These are phyloP conservation scores for Penicillium subrubescens DNA, from an alignment of 495 filamentous ascomycete species.

Conservation along the genomic window DNA sequence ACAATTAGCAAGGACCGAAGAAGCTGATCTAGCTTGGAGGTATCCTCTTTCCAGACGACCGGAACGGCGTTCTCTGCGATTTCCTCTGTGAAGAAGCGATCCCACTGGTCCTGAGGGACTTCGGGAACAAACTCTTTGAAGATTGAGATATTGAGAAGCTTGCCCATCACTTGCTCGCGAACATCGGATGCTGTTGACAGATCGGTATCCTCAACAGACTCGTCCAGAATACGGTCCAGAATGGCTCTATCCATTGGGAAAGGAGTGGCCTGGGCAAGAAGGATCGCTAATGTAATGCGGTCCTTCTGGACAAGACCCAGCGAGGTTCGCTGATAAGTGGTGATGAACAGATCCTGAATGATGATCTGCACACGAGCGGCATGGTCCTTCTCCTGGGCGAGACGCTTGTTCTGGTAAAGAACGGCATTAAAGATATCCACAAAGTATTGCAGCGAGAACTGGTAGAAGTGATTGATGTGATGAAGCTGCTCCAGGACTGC, in stretches of 20 bases:
- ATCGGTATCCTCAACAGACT: slow-evolving; percentile 73
- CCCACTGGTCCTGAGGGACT: slow-evolving; percentile 67
- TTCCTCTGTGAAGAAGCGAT: slow-evolving; percentile 80
- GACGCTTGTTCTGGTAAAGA: slow-evolving; percentile 75
- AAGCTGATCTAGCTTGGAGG: slow-evolving; percentile 68
- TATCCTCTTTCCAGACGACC: slow-evolving; percentile 67
- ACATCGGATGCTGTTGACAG: slow-evolving; percentile 67
- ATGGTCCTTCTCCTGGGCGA: slow-evolving; percentile 73
- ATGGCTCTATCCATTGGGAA: slow-evolving; percentile 90
- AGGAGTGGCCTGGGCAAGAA: slow-evolving; percentile 90
- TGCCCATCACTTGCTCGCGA: slow-evolving; percentile 68
- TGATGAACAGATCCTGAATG: slow-evolving; percentile 83
- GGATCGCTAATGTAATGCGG: slow-evolving; percentile 90
- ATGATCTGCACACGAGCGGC: slow-evolving; percentile 81
- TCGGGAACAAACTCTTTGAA: slow-evolving; percentile 73
- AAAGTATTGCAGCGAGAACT: slow-evolving; percentile 98
- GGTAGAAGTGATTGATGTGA: slow-evolving; percentile 98
- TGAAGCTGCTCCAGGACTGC: slow-evolving; percentile 95
- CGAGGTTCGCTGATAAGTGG: slow-evolving; percentile 89
- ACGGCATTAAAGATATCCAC: slow-evolving; percentile 96
- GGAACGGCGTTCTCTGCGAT: slow-evolving; percentile 88
- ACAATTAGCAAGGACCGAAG: slow-evolving; percentile 83
- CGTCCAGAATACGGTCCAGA: slow-evolving; percentile 83
- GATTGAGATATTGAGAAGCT: slow-evolving; percentile 65
- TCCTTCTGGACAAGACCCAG: slow-evolving; percentile 93